Percentiles rank a stretch among this genome's conserved stretches.
These are phyloP conservation scores for Raphanus hybrid DNA, from an alignment of 441 rosid species.

Conservation along the genomic window DNA sequence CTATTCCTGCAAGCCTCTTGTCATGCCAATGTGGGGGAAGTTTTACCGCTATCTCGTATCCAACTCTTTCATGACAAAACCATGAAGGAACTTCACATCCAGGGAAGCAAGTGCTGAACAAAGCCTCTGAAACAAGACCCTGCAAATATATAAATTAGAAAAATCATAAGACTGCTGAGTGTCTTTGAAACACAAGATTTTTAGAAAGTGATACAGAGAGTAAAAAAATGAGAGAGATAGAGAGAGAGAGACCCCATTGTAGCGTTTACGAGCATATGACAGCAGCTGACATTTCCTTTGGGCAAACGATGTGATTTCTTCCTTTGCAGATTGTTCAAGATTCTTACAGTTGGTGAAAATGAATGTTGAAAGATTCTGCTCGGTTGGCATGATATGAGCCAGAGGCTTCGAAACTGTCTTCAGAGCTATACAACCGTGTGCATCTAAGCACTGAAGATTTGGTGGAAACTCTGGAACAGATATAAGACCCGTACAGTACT, in stretches of 20 bases:
- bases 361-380: conserved; percentile 7
- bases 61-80: not conserved
- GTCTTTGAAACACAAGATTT: too few species aligned
- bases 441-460: not conserved
- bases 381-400: conserved; percentile 13
- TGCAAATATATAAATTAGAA: not conserved
- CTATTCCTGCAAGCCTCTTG: not conserved
- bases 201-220: too few species aligned
- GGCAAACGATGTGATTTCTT: conserved; percentile 18
- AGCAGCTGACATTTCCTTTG: conserved; percentile 24
- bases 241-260: conserved; percentile 18
- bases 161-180: not conserved
- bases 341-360: conserved; percentile 6
- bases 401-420: conserved; percentile 8
- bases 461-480: not conserved
- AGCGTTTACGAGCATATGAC: conserved; percentile 18
- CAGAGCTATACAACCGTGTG: conserved; percentile 8
- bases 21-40: not conserved
- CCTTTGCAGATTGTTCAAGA: conserved; percentile 28
- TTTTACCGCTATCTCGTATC: not conserved
- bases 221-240: too few species aligned
- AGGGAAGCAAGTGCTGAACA: not conserved
- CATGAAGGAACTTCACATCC: not conserved
- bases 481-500: not conserved
- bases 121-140: not conserved